Evolutionary conservation across 495 filamentous ascomycete genomes (phyloP).

Genomic region (Penicillium bovifimosum): DNA sequence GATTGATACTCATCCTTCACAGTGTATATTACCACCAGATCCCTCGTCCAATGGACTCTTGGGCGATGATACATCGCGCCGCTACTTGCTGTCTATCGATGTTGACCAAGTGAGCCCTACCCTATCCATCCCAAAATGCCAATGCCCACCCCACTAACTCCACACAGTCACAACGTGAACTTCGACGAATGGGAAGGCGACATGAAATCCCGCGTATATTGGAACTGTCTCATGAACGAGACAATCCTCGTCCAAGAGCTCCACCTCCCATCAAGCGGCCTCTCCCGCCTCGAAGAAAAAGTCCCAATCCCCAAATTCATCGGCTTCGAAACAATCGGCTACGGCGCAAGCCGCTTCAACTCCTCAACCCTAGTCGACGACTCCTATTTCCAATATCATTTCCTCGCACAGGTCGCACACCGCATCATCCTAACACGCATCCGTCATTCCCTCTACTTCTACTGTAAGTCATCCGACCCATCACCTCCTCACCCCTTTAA

Average conservation of each 20-base stretch:
- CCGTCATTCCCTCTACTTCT: slow-evolving; percentile 45
- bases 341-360: slow-evolving; percentile 24
- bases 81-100: slow-evolving; percentile 44
- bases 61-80: slow-evolving; percentile 46
- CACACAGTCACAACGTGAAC: slow-evolving; percentile 35
- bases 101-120: slow-evolving; percentile 37
- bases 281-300: slow-evolving; percentile 40
- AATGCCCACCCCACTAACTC: slow-evolving; percentile 2
- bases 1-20: slow-evolving; percentile 6
- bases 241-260: slow-evolving; percentile 45
- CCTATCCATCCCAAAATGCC: background rate
- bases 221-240: slow-evolving; percentile 48
- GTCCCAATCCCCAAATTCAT: slow-evolving; percentile 48
- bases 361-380: slow-evolving; percentile 36
- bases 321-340: slow-evolving; percentile 35
- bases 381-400: slow-evolving; percentile 47
- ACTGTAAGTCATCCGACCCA: slow-evolving; percentile 27
- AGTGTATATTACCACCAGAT: slow-evolving; percentile 42
- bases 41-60: slow-evolving; percentile 42
- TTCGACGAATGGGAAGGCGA: slow-evolving; percentile 47
- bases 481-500: too few relatives aligned
- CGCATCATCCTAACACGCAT: slow-evolving; percentile 46
- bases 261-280: slow-evolving; percentile 43
- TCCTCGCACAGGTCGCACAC: slow-evolving; percentile 45
- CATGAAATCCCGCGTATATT: slow-evolving; percentile 47